Evolutionary conservation across 2,329 filamentous ascomycete species (phyloP).

Genomic region (Rhexocercosporidium sp.): DNA sequence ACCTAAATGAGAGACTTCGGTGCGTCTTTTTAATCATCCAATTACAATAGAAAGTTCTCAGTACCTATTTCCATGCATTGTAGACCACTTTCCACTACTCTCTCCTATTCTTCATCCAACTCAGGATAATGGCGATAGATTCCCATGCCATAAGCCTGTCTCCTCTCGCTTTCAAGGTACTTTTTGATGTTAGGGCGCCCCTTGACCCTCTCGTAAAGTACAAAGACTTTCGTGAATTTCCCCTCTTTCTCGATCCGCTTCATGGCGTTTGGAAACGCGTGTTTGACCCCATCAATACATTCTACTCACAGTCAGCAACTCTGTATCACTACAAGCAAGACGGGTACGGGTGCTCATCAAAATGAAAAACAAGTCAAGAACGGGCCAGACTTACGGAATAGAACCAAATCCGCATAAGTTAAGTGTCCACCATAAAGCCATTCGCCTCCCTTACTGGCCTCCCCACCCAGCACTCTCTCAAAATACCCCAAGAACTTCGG

Average conservation of each 20-base stretch:
- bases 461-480: conserved; percentile 65
- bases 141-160: conserved; percentile 65
- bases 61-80: too few relatives aligned
- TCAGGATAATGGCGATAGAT: conserved; percentile 77
- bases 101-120: conserved; percentile 57
- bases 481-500: conserved; percentile 78
- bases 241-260: conserved; percentile 56
- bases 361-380: too few relatives aligned
- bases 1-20: too few relatives aligned
- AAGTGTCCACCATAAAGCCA: conserved; percentile 70
- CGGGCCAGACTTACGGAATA: conserved; percentile 19
- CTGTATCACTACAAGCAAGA: not conserved
- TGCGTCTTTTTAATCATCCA: too few relatives aligned
- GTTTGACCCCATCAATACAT: conserved; percentile 53
- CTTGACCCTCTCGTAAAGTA: conserved; percentile 67
- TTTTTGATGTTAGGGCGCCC: conserved; percentile 66
- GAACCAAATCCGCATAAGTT: conserved; percentile 67
- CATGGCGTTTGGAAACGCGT: conserved; percentile 73
- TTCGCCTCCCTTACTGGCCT: conserved; percentile 60
- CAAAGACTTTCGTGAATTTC: conserved; percentile 63
- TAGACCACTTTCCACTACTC: too few relatives aligned
- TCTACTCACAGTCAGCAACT: conserved; percentile 8
- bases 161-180: conserved; percentile 70
- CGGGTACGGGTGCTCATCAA: too few relatives aligned
- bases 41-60: too few relatives aligned